Base-by-base conservation (phyloP, 2,329 filamentous ascomycete species). In the Fonsecaea erecta region DNA sequence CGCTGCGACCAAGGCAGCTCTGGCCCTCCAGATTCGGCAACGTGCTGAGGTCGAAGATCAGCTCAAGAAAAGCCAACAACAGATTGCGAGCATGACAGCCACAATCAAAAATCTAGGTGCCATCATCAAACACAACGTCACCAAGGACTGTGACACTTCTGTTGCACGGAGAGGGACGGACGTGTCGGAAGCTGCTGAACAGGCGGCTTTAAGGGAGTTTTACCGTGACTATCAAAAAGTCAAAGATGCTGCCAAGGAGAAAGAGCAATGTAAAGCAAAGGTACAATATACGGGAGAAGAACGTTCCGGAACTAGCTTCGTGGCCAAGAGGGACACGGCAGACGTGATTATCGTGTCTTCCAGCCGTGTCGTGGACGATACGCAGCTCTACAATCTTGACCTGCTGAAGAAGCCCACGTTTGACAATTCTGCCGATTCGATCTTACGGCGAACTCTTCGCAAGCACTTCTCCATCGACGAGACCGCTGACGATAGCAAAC, bases 41-140 rank as follows among this genome's bases (percentile, higher is more conserved):
- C 57, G 59, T 32, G 18, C 26, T 40, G 55, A 65, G 24, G 46
- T 64, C 24, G 65, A 68, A 48, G 56, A 58, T 5, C 60, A 68
- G 35, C 51, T 65, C 55, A 53, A 60, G 24, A 62, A 58, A 32
- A 26, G 56, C 32, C n/a, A 53, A 34, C 52, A 65, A 37, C 58
- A 68, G 43, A 68, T 66, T 58, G 34, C 56, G 48, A 63, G 65
- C 37, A 61, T 69, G 60, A 62, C 53, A 14, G 57, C 37, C 43
- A 65, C 66, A 11, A 62, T 70, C 37, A 70, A 68, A 28, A 66
- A 56, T 32, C 58, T 71, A 52, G 57, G 65, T 52, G 62, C 61
- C 40, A 70, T 69, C 26, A 60, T 70, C 48, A 68, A 69, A 54
- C 55, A 71, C 43, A 68, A 67, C 53, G 21, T 61, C n/a, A 60